Conservation (phyloP, 1,284 basidiomycete species). For the Inonotus obliquus region DNA sequence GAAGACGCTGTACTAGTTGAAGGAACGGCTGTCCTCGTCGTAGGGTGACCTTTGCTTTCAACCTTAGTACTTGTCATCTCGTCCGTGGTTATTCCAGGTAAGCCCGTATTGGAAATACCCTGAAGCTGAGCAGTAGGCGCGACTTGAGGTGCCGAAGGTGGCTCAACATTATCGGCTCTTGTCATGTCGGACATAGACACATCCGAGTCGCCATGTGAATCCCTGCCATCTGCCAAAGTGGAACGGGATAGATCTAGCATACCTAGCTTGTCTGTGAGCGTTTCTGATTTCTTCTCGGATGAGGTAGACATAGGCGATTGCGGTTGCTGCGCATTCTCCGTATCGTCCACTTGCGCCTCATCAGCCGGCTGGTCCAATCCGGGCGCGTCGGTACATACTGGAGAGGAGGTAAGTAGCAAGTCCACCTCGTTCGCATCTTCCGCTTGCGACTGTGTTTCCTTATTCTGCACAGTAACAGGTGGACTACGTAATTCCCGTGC, state of each 20-base stretch:
- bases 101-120: neutral
- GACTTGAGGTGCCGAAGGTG: neutral
- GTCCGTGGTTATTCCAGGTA: neutral
- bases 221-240: neutral
- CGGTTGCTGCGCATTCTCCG: neutral
- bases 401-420: neutral
- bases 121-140: neutral
- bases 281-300: neutral
- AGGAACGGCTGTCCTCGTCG: neutral
- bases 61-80: neutral
- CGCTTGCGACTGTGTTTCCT: neutral
- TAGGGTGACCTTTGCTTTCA: neutral
- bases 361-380: neutral
- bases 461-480: neutral
- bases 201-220: neutral
- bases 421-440: constrained; percentile 9
- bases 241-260: neutral
- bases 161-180: neutral
- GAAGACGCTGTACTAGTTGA: neutral
- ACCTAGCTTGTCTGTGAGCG: neutral
- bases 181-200: neutral
- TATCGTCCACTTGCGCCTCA: neutral
- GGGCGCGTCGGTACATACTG: neutral
- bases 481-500: constrained; percentile 1
- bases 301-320: neutral